These are phyloP conservation scores for Trichoderma sp. DNA, from an alignment of 2,329 filamentous ascomycete genomes.

Conservation along the genomic window DNA sequence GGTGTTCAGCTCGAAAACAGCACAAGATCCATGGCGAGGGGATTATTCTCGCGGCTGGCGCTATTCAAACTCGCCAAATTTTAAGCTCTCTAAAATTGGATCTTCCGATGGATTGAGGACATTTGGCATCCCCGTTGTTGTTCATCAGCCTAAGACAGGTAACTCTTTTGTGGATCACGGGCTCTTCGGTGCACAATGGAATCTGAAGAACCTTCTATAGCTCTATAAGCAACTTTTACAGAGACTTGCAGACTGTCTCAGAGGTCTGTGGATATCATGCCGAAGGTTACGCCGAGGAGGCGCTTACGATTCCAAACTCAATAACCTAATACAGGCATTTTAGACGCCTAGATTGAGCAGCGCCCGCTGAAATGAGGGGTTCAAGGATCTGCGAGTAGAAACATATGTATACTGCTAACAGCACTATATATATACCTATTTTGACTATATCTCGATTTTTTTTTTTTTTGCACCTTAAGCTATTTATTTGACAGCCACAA, in stretches of 20 bases:
- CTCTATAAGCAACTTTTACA: no score
- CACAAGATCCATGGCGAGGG: constrained; percentile 34
- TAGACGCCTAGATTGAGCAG: neutral
- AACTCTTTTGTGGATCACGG: no score
- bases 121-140: constrained; percentile 39
- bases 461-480: neutral
- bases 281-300: no score
- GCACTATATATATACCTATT: neutral
- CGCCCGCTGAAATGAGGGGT: neutral
- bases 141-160: neutral
- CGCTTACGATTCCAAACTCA: no score
- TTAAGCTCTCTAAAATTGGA: constrained; percentile 53
- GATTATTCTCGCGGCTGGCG: constrained; percentile 52
- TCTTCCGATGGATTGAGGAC: constrained; percentile 41
- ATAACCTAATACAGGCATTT: no score
- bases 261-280: no score
- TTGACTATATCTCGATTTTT: neutral
- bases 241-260: no score
- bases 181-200: no score
- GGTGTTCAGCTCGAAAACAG: constrained; percentile 34
- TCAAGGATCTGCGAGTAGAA: neutral
- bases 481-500: neutral
- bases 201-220: no score
- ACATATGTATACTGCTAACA: neutral
- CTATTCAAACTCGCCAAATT: constrained; percentile 52